Evolutionary conservation across 345 rosid species (phyloP), one percentile per base, ranked within the genome.

Genomic region (Alliaria petiolata): DNA sequence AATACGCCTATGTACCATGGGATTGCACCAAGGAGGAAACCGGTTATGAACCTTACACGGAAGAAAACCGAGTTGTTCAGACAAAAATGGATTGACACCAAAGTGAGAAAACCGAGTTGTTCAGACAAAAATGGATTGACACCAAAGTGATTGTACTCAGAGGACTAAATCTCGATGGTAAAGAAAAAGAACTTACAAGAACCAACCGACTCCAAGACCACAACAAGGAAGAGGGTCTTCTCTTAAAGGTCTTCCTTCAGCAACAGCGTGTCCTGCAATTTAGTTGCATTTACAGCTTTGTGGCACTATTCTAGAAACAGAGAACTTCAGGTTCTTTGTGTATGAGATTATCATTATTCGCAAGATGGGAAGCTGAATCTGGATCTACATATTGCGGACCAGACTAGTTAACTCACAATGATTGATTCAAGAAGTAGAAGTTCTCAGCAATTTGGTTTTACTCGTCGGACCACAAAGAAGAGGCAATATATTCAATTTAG

Each of bases 1-100:
- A 83, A 62, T 63, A 83, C n/a, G 40, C 96, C 98, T 43, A 87
- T 20, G 78, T 93, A 88, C 97, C 97, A 90, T 12, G 97, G 98
- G 74, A 93, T 81, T 58, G 83, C 71, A 14, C 81, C 97, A 62
- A 88, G 80, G 77, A 90, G 81, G 81, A 93, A 90, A 39, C 98
- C 93, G 35, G 79, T 77, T 47, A 93, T 87, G 61, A 90, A 93
- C 87, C 98, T 93, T 78, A 30, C n/a, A n/a, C n/a, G n/a, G n/a
- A n/a, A n/a, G n/a, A 4, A 47, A 8, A 50, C 1, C 0, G 10
- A 51, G 12, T 22, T n/a, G 28, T 40, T 59, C n/a, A 11, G 25
- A 47, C 11, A 8, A 16, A 22, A 58, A 8, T 45, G 58, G 33
- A 16, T 19, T 22, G 16, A 10, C n/a, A n/a, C n/a, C n/a, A n/a